These are phyloP conservation scores for Diaporthe capsici DNA, from an alignment of 2,329 filamentous ascomycete genomes.

Conservation along the genomic window DNA sequence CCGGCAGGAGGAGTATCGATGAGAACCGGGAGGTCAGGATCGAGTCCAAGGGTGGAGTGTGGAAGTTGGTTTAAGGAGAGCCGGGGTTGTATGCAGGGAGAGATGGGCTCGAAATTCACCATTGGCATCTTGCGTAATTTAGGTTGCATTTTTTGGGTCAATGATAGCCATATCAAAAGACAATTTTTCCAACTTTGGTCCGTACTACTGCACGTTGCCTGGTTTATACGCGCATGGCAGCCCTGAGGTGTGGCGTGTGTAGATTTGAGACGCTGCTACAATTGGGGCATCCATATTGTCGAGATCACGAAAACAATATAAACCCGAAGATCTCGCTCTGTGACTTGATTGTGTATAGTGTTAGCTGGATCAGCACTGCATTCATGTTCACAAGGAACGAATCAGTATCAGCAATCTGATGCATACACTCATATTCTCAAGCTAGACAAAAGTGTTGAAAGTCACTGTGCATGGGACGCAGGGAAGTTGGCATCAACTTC, in stretches of 20 bases:
- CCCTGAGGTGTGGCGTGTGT: slow-evolving; percentile 42
- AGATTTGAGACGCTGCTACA: slow-evolving; percentile 46
- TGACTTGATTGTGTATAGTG: slow-evolving; percentile 55
- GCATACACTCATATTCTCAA: neutral
- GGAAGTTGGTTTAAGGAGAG: slow-evolving; percentile 73
- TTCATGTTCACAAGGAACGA: slow-evolving; percentile 45
- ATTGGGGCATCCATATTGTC: slow-evolving; percentile 49
- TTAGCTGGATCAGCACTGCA: slow-evolving; percentile 52
- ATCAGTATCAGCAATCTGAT: neutral
- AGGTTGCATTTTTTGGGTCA: slow-evolving; percentile 3
- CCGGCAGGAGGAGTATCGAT: slow-evolving; percentile 86
- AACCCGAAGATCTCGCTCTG: slow-evolving; percentile 50
- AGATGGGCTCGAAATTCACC: neutral
- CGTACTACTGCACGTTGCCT: neutral
- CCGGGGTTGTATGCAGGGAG: too few relatives aligned
- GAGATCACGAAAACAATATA: slow-evolving; percentile 52
- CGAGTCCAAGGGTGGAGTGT: slow-evolving; percentile 72
- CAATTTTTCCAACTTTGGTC: neutral
- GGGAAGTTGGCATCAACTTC: neutral
- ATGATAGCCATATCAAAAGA: neutral
- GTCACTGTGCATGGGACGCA: slow-evolving; percentile 41
- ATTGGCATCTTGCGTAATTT: neutral
- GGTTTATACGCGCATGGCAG: neutral
- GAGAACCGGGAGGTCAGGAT: slow-evolving; percentile 86
- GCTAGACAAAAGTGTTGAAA: neutral